Conservation (phyloP, 768 basidiomycete species). For the Leccinum imitatum region DNA sequence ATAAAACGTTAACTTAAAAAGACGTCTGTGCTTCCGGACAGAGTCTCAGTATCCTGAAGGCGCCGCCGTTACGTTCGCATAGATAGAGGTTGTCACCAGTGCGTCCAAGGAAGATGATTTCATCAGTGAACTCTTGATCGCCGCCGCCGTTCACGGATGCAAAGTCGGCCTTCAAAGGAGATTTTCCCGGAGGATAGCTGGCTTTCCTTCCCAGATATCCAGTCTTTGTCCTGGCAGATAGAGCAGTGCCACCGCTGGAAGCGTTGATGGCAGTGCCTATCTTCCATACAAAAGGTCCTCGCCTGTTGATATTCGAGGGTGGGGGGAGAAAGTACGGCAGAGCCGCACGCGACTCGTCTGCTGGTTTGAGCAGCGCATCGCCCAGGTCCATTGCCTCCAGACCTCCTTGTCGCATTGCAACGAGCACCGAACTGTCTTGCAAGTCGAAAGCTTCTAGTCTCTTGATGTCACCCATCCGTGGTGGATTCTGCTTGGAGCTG, state of each 20-base stretch:
- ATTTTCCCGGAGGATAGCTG: conserved; percentile 47
- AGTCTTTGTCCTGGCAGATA: conserved; percentile 42
- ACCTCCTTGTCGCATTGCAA: conserved; percentile 86
- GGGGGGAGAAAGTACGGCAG: conserved; percentile 73
- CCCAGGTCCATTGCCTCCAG: conserved; percentile 78
- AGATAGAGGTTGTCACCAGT: conserved; percentile 76
- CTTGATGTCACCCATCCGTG: conserved; percentile 78
- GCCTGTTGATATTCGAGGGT: conserved; percentile 59
- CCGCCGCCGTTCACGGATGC: conserved; percentile 49
- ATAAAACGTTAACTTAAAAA: conserved; percentile 6
- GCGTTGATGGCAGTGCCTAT: conserved; percentile 69
- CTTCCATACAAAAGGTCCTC: conserved; percentile 78
- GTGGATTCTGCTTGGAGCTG: conserved; percentile 33
- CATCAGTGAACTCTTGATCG: conserved; percentile 56
- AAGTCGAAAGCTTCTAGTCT: conserved; percentile 83
- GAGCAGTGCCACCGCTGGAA: conserved; percentile 38
- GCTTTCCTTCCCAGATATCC: conserved; percentile 48
- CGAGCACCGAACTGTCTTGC: conserved; percentile 69
- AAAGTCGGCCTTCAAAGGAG: conserved; percentile 52
- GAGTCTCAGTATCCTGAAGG: conserved; percentile 75
- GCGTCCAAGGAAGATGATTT: conserved; percentile 80
- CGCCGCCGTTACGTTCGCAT: conserved; percentile 71
- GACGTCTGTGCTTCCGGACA: conserved; percentile 40
- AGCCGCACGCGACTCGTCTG: conserved; percentile 70
- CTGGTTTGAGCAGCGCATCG: conserved; percentile 77